A percentile compares a stretch with the other conserved stretches of the same genome.
Evolutionary conservation across 768 basidiomycete genomes (phyloP).

Genomic region (Suillus luteus): DNA sequence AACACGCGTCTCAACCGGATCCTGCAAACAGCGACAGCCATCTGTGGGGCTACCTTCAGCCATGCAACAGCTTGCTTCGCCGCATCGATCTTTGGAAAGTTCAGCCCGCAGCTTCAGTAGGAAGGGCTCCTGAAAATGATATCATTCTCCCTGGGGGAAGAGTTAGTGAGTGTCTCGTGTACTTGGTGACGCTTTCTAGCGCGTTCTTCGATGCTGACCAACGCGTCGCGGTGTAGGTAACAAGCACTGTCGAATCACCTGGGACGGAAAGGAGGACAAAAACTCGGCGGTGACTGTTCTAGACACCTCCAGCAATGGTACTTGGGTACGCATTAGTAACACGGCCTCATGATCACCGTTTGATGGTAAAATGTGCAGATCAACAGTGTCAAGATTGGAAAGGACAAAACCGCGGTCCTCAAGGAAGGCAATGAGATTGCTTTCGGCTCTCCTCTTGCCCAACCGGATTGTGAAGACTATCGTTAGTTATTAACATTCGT

Average conservation of each 20-base stretch:
- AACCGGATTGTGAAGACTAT: slow-evolving; percentile 66
- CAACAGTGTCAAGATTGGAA: slow-evolving; percentile 44
- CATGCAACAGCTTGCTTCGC: slow-evolving; percentile 51
- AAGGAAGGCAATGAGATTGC: slow-evolving; percentile 81
- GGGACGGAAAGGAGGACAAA: slow-evolving; percentile 37
- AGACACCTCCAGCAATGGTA: slow-evolving; percentile 46
- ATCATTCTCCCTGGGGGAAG: slow-evolving; percentile 68
- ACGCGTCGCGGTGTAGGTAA: slow-evolving; percentile 40
- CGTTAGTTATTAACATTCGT: slow-evolving; percentile 47
- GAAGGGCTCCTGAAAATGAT: slow-evolving; percentile 52
- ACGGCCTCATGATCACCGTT: not conserved
- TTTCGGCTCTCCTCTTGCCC: slow-evolving; percentile 64
- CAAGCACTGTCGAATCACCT: slow-evolving; percentile 38
- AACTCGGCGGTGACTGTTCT: slow-evolving; percentile 36
- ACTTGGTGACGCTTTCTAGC: slow-evolving; percentile 12
- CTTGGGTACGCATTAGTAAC: slow-evolving; percentile 34
- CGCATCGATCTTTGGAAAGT: slow-evolving; percentile 67
- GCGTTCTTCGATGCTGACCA: slow-evolving; percentile 20
- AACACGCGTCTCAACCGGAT: slow-evolving; percentile 34
- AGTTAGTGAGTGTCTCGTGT: slow-evolving; percentile 57
- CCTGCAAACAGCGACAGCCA: slow-evolving; percentile 28
- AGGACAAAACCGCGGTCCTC: slow-evolving; percentile 42
- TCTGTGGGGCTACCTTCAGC: slow-evolving; percentile 75
- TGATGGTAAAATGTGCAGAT: slow-evolving; percentile 26
- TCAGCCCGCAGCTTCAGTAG: slow-evolving; percentile 51